These are phyloP conservation scores for Taiozyma sp. DNA, from an alignment of 1,139 yeast genomes.

Conservation along the genomic window DNA sequence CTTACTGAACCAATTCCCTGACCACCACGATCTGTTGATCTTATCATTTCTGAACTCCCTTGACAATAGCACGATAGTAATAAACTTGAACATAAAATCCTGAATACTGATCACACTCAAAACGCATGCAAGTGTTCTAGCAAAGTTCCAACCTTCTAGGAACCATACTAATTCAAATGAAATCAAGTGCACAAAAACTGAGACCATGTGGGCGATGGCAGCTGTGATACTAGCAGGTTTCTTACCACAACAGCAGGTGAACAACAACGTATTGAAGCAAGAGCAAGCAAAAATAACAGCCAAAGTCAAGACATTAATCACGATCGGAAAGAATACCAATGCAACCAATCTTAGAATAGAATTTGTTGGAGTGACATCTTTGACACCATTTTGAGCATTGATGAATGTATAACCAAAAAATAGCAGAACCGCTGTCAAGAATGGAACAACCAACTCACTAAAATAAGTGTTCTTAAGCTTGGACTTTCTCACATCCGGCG, in stretches of 20 bases:
- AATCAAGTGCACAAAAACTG: slow-evolving; percentile 49
- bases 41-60: slow-evolving; percentile 55
- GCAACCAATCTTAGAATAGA: slow-evolving; percentile 49
- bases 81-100: slow-evolving; percentile 42
- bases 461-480: slow-evolving; percentile 45
- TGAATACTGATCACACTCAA: slow-evolving; percentile 56
- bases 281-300: slow-evolving; percentile 44
- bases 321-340: slow-evolving; percentile 49
- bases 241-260: slow-evolving; percentile 31
- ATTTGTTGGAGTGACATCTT: slow-evolving; percentile 42
- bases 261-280: slow-evolving; percentile 40
- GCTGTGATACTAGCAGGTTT: slow-evolving; percentile 33
- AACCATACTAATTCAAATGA: slow-evolving; percentile 59
- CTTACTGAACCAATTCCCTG: slow-evolving; percentile 68
- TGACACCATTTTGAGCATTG: slow-evolving; percentile 66
- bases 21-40: slow-evolving; percentile 80
- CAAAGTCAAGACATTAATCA: slow-evolving; percentile 41
- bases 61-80: slow-evolving; percentile 45
- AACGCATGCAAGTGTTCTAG: slow-evolving; percentile 52
- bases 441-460: slow-evolving; percentile 50
- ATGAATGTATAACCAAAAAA: slow-evolving; percentile 63
- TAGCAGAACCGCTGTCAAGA: slow-evolving; percentile 37
- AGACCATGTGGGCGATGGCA: slow-evolving; percentile 43
- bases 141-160: slow-evolving; percentile 59
- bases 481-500: slow-evolving; percentile 34